Evolutionary conservation across 768 basidiomycete species (phyloP), one percentile per base, ranked within the genome.

Genomic region (Russula griseocarnosa): DNA sequence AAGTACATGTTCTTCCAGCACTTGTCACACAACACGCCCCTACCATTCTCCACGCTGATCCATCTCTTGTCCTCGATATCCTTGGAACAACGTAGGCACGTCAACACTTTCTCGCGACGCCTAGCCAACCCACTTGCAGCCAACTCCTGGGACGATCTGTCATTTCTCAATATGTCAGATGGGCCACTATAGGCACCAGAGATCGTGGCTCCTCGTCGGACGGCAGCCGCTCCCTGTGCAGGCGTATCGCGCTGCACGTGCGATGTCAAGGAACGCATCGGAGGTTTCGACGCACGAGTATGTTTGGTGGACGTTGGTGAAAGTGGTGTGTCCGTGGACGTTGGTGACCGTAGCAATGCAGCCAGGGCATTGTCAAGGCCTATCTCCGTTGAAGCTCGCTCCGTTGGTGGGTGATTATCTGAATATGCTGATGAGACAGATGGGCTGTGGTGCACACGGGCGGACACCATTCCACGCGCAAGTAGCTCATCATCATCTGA

Each of bases 1-100:
- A 97, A 75, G 77, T 96, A 97, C 87, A 95, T 89, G 70, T 90
- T 86, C 80, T 96, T 97, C 94, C 94, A 97, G 74, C 94, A 95
- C 70, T 75, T 76, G 71, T 94, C 95, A 74, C 95, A 97, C 69
- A 97, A 75, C 42, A 93, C 85, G 44, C 76, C 68, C 14, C 24
- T 83, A 61, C 83, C 87, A n/a, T 79, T 82, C 72, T 87, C 92
- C 75, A 85, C 86, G 71, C 79, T 81, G 65, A 92, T 88, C 92
- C 87, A 95, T 69, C 89, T 78, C 67, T 88, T 87, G 72, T 93
- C 88, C 42, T 88, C 86, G 60, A 96, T 87, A 66, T 69, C 75
- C 72, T 80, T 81, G 60, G 79, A 73, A 74, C 94, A 97, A 67
- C 85, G 82, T 55, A 85, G 75, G 71, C 94, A 97, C 50, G 62